phyloP scores from a whole-genome alignment of 768 basidiomycete species.

The Plicaturopsis crispa region DNA sequence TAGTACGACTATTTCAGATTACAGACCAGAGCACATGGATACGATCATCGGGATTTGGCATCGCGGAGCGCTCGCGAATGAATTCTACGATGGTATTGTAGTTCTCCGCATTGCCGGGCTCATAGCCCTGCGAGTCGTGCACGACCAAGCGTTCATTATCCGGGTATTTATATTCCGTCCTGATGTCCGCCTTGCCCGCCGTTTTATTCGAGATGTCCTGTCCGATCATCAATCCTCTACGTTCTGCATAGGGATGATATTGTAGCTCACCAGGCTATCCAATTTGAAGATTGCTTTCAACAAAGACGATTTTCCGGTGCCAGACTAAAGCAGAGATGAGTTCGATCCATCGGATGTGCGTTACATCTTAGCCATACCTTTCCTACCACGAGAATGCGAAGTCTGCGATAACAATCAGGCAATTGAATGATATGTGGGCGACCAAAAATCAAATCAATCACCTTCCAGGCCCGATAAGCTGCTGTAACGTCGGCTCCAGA shows the following conservation, averaged over 20 bases:
- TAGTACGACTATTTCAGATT: no score
- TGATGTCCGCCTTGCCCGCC: conserved; percentile 3
- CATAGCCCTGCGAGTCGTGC: conserved; percentile 10
- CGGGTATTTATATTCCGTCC: conserved; percentile 3
- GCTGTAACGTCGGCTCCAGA: no score
- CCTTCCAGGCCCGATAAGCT: no score
- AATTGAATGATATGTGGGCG: no score
- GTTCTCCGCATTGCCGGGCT: conserved; percentile 9
- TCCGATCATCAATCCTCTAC: neutral
- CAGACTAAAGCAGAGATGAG: conserved; percentile 1
- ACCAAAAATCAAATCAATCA: no score
- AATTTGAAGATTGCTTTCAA: conserved; percentile 9
- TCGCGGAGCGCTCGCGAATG: conserved; percentile 4
- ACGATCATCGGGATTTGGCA: conserved; percentile 2
- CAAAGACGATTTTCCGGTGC: conserved; percentile 10
- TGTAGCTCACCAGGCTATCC: neutral
- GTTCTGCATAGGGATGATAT: neutral
- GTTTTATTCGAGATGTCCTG: neutral
- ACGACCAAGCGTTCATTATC: conserved; percentile 8
- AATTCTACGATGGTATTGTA: conserved; percentile 4
- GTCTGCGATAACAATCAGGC: no score
- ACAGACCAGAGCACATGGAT: conserved; percentile 11
- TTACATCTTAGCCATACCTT: neutral
- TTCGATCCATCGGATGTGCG: no score
- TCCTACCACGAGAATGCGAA: neutral